Evolutionary conservation across 2,329 filamentous ascomycete genomes (phyloP), one percentile per base, ranked within the genome.

Genomic region (Penicillium capsulatum): DNA sequence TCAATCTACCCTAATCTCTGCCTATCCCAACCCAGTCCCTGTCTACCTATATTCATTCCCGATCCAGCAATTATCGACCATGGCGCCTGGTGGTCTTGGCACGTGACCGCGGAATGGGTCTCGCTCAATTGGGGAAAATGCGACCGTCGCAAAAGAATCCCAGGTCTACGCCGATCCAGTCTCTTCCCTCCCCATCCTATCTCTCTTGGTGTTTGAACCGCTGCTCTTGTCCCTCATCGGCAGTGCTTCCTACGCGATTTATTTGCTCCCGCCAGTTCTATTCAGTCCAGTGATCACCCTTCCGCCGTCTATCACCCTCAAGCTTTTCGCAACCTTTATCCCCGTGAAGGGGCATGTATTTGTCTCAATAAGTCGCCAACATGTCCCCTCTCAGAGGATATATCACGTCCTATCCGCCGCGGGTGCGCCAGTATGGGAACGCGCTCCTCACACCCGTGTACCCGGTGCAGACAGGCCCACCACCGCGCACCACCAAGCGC

Each of bases 401-500:
- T 61, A 81, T 92, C 55, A 91, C 88, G 40, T 89, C 84, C 61
- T 96, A 94, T 70, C 88, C 91, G 67, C 87, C 91, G 48, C 86
- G 91, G 59, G 71, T 97, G 60, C 86, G 91, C 62, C 80, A 82
- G 50, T 96, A 94, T 71, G 86, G 84, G 64, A 97, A 97, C 71
- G 87, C 91, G 26, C 80, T 97, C 39, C 79, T 96, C 46, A 87
- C 86, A 16, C 90, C 91, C 24, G 81, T 92, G 47, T 78, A 91
- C 46, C 86, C 77, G 39, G 81, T 80, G 47, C 76, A 82, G 52
- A 73, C 74, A 41, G 82, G 80, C 16, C 79, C 83, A 27, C 71
- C 78, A 44, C 77, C 86, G 55, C 81, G 91, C 61, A 94, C 86
- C n/a, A 97, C 92, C 7, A 97, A 98, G 72, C 84, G 92, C 66